Percentiles rank a stretch among this genome's conserved stretches.
Evolutionary conservation across 2,329 filamentous ascomycete species (phyloP).

Genomic region (Trichocomaceae sp.): DNA sequence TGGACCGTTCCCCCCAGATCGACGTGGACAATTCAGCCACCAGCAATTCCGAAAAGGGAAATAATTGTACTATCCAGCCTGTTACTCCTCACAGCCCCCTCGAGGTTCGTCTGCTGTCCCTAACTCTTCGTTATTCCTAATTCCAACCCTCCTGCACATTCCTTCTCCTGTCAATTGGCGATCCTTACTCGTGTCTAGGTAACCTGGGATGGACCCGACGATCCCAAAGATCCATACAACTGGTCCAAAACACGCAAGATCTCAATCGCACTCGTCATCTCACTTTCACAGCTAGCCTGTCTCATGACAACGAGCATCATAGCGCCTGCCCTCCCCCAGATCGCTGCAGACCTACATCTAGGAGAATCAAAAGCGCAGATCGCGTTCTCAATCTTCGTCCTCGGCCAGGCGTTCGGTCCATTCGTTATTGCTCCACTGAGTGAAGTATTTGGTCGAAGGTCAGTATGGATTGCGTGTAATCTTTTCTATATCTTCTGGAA

Average conservation of each 20-base stretch:
- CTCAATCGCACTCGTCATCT: constrained; percentile 44
- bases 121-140: background rate
- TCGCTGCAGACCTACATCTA: constrained; percentile 44
- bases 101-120: background rate
- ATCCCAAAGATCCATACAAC: constrained; percentile 55
- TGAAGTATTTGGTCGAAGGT: constrained; percentile 58
- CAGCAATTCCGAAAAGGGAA: constrained; percentile 2
- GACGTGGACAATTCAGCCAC: background rate
- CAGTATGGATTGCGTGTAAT: constrained; percentile 53
- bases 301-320: constrained; percentile 35
- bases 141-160: background rate
- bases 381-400: constrained; percentile 57
- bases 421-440: constrained; percentile 53
- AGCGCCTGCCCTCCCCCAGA: constrained; percentile 34
- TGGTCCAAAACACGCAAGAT: constrained; percentile 47
- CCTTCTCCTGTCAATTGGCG: background rate
- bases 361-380: constrained; percentile 39
- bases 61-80: background rate
- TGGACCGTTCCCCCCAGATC: background rate
- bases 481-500: constrained; percentile 55
- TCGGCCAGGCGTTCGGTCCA: constrained; percentile 55
- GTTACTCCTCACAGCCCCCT: background rate
- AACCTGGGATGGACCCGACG: constrained; percentile 52
- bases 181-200: background rate
- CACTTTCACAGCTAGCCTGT: constrained; percentile 30